These are phyloP conservation scores for Phytophthora kernoviae DNA, from an alignment of 352 stramenopile genomes.

Conservation along the genomic window DNA sequence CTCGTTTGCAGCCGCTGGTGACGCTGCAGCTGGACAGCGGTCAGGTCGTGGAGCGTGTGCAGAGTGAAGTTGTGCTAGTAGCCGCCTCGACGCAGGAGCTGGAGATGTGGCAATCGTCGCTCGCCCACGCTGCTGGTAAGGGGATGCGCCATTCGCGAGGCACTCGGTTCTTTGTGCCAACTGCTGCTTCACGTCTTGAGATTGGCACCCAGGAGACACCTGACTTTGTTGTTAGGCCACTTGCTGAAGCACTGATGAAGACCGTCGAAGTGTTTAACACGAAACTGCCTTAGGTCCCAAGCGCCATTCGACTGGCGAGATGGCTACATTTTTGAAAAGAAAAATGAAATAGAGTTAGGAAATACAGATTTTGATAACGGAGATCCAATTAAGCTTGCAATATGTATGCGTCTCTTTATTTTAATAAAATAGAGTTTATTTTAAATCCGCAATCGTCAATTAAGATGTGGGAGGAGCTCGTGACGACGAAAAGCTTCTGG, in stretches of 20 bases:
- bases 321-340: background rate
- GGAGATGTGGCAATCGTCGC: conserved; percentile 89
- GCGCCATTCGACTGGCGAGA: conserved; percentile 16
- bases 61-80: conserved; percentile 80
- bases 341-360: conserved; percentile 26
- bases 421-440: background rate
- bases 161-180: conserved; percentile 87
- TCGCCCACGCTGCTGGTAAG: conserved; percentile 80
- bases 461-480: conserved; percentile 41
- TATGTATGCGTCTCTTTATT: background rate
- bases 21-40: conserved; percentile 85
- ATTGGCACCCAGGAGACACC: conserved; percentile 81
- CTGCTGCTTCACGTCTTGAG: conserved; percentile 75
- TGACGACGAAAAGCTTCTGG: conserved; percentile 54
- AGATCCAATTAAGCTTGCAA: background rate
- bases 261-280: conserved; percentile 88
- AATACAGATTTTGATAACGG: conserved; percentile 1
- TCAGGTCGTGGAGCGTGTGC: conserved; percentile 78
- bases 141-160: conserved; percentile 81
- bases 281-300: conserved; percentile 42
- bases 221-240: conserved; percentile 75
- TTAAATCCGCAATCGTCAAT: no score
- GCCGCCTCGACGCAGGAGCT: conserved; percentile 73
- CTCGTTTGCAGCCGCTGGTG: conserved; percentile 62
- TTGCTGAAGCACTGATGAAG: conserved; percentile 78